These are phyloP conservation scores for Stachybotrys chartarum DNA, from an alignment of 2,329 filamentous ascomycete species.

Conservation along the genomic window DNA sequence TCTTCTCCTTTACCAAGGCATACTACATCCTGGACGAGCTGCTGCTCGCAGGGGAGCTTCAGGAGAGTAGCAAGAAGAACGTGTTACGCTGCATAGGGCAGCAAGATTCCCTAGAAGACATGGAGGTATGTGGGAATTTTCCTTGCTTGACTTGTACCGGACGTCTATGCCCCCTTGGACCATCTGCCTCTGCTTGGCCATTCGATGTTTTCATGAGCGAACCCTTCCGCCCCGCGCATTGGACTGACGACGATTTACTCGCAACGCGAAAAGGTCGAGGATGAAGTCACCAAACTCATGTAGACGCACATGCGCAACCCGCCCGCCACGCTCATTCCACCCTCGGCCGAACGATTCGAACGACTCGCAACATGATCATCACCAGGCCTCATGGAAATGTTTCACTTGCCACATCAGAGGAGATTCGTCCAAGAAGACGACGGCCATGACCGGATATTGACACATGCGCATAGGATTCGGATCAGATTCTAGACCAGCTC, in stretches of 20 bases:
- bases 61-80: slow-evolving; percentile 99
- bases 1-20: slow-evolving; percentile 99
- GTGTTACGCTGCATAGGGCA: slow-evolving; percentile 92
- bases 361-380: slow-evolving; percentile 6
- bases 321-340: slow-evolving; percentile 10
- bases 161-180: background rate
- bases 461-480: slow-evolving; percentile 18
- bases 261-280: slow-evolving; percentile 60
- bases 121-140: slow-evolving; percentile 71
- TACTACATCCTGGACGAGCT: slow-evolving; percentile 99
- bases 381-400: background rate
- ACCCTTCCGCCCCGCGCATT: background rate
- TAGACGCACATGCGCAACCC: slow-evolving; percentile 33
- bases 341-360: slow-evolving; percentile 9
- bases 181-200: slow-evolving; percentile 8
- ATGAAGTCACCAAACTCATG: slow-evolving; percentile 87
- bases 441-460: slow-evolving; percentile 17
- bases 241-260: slow-evolving; percentile 20
- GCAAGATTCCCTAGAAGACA: slow-evolving; percentile 95
- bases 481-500: slow-evolving; percentile 17
- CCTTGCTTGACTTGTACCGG: slow-evolving; percentile 2
- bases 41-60: slow-evolving; percentile 88
- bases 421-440: background rate
- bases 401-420: background rate
- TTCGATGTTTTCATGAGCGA: slow-evolving; percentile 8